Base-by-base conservation (phyloP, 2,329 filamentous ascomycete species). In the Thelonectria olida region DNA sequence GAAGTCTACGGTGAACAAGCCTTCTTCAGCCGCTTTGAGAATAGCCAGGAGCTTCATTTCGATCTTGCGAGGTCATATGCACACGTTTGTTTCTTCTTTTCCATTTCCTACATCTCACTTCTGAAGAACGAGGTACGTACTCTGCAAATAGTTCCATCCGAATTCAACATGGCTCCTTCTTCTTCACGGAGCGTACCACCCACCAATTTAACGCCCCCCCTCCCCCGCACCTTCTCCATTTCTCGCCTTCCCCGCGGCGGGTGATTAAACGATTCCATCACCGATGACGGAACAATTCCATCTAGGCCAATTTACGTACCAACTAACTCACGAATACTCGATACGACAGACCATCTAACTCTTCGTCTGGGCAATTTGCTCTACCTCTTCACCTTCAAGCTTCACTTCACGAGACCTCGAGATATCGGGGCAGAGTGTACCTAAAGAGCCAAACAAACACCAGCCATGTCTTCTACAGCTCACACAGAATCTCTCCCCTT, bases 401-500 rank as follows among this genome's bases (percentile, higher is more conserved):
- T 5, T 7, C 28, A 7, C 10, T 31, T n/a, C n/a, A n/a, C n/a
- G n/a, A n/a, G n/a, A n/a, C n/a, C n/a, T n/a, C n/a, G n/a, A n/a
- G n/a, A n/a, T n/a, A n/a, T n/a, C n/a, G n/a, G n/a, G n/a, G n/a
- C n/a, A n/a, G n/a, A n/a, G n/a, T n/a, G n/a, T n/a, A n/a, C n/a
- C n/a, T n/a, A n/a, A n/a, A n/a, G n/a, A n/a, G n/a, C n/a, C n/a
- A n/a, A n/a, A n/a, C n/a, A n/a, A n/a, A n/a, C n/a, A 34, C 15
- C 39, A 34, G 22, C 44, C 39, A 47, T 62, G 54, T 39, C 63
- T 34, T 23, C 55, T n/a, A n/a, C 38, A 48, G 39, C 36, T n/a
- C 56, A 60, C 52, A 44, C 47, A 34, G 39, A 9, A 28, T 53
- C 70, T 0, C 66, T 79, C 8, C 79, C 80, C 13, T 78, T 80